Percentiles rank a stretch among this genome's conserved stretches.
These are phyloP conservation scores for Irineochytrium annulatum DNA, from an alignment of 192 early-diverging fungal genomes.

Conservation along the genomic window DNA sequence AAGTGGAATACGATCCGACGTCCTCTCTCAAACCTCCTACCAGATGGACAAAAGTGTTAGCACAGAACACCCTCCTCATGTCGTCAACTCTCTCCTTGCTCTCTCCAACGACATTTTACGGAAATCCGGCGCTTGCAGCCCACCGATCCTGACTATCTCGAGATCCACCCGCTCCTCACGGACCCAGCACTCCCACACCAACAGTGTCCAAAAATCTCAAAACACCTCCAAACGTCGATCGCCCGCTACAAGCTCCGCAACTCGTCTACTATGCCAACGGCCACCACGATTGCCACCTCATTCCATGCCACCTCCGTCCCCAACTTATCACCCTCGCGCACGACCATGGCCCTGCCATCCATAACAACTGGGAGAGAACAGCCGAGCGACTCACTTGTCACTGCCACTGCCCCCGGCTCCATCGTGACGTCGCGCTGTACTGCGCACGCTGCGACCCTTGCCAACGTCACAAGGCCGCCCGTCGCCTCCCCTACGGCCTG, in stretches of 20 bases:
- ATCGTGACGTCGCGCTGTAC: background rate
- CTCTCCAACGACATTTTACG: background rate
- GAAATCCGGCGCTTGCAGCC: background rate
- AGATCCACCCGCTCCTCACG: background rate
- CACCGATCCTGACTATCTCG: background rate
- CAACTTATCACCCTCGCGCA: background rate
- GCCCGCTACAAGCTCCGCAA: constrained; percentile 1
- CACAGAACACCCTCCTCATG: background rate
- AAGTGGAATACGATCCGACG: constrained; percentile 22
- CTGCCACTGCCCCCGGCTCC: constrained; percentile 18
- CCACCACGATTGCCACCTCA: background rate
- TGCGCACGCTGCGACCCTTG: constrained; percentile 4
- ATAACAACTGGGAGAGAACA: constrained; percentile 7
- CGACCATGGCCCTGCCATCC: background rate
- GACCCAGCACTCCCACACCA: background rate
- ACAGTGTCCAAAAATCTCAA: background rate
- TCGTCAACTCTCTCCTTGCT: background rate
- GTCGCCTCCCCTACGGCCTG: constrained; percentile 11
- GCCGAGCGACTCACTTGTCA: constrained; percentile 11
- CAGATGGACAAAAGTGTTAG: background rate
- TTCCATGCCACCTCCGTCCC: background rate
- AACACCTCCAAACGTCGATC: background rate
- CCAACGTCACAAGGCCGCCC: constrained; percentile 9
- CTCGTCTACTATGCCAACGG: background rate
- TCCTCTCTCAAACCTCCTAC: constrained; percentile 12